Conservation (phyloP, 2,329 filamentous ascomycete species). For the Sporothrix euskadiensis region DNA sequence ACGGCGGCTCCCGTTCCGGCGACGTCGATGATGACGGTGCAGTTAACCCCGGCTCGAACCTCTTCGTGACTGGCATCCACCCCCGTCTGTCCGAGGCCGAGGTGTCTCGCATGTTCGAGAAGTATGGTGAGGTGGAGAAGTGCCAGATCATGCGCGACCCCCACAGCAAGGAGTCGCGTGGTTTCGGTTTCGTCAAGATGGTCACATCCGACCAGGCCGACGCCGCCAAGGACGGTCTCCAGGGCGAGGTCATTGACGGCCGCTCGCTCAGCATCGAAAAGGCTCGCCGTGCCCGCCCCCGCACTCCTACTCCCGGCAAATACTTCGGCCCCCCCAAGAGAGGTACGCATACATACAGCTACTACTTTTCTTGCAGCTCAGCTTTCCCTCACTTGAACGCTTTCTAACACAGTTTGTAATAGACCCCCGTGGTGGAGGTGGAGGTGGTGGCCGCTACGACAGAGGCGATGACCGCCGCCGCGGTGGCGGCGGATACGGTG, state of each 20-base stretch:
- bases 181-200: slow-evolving; percentile 99
- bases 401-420: not conserved
- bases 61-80: slow-evolving; percentile 98
- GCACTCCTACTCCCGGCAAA: slow-evolving; percentile 96
- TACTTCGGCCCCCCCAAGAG: slow-evolving; percentile 99
- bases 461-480: slow-evolving; percentile 55
- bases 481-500: slow-evolving; percentile 52
- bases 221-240: slow-evolving; percentile 91
- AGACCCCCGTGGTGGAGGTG: slow-evolving; percentile 42
- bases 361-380: slow-evolving; percentile 38
- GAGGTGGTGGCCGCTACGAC: slow-evolving; percentile 60
- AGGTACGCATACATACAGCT: slow-evolving; percentile 59
- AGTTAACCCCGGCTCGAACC: slow-evolving; percentile 91
- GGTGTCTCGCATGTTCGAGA: slow-evolving; percentile 93
- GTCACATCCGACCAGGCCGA: slow-evolving; percentile 91
- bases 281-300: slow-evolving; percentile 89
- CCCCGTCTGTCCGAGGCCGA: slow-evolving; percentile 87
- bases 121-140: slow-evolving; percentile 98
- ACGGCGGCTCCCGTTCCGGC: slow-evolving; percentile 43
- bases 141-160: slow-evolving; percentile 99
- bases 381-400: slow-evolving; percentile 43
- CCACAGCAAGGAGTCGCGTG: slow-evolving; percentile 96
- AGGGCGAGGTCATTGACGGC: slow-evolving; percentile 92
- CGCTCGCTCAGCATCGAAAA: slow-evolving; percentile 98
- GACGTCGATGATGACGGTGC: slow-evolving; percentile 72